A percentile compares a stretch with the other conserved stretches of the same genome.
Evolutionary conservation across 192 early-diverging fungal species (phyloP).

Genomic region (Phlyctochytrium planicorne): DNA sequence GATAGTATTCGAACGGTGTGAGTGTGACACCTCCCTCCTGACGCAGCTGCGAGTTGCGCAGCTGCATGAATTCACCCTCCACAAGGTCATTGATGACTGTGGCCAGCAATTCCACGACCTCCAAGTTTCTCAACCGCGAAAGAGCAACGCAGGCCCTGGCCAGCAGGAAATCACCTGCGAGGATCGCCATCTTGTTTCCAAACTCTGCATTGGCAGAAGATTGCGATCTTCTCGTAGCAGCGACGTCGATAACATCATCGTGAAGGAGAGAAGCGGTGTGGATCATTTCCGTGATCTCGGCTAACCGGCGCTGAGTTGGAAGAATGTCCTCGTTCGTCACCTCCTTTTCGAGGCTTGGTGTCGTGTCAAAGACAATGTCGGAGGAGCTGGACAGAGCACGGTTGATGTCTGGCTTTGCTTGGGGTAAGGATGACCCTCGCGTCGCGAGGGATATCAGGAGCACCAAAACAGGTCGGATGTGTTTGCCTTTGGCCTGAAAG

Average conservation of each 20-base stretch:
- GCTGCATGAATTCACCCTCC: slow-evolving; percentile 98
- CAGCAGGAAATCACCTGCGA: slow-evolving; percentile 88
- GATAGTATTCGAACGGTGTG: slow-evolving; percentile 80
- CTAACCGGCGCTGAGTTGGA: slow-evolving; percentile 85
- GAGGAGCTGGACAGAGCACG: not conserved
- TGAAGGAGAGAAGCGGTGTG: slow-evolving; percentile 94
- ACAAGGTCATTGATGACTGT: slow-evolving; percentile 92
- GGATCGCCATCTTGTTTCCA: slow-evolving; percentile 97
- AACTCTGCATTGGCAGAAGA: slow-evolving; percentile 81
- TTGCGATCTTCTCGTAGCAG: slow-evolving; percentile 70
- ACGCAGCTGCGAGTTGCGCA: slow-evolving; percentile 65
- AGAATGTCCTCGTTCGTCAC: slow-evolving; percentile 49
- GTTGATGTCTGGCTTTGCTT: not conserved
- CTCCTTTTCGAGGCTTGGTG: too few relatives aligned
- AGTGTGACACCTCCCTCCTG: slow-evolving; percentile 2
- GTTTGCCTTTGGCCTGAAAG: slow-evolving; percentile 82
- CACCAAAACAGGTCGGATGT: slow-evolving; percentile 89
- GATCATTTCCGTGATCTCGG: slow-evolving; percentile 98
- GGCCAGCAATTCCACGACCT: slow-evolving; percentile 90
- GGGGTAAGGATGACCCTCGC: slow-evolving; percentile 3
- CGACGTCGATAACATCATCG: slow-evolving; percentile 88
- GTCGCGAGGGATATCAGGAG: slow-evolving; percentile 88
- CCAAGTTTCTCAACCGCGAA: slow-evolving; percentile 82
- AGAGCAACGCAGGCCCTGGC: slow-evolving; percentile 91
- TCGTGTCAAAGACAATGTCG: not conserved